Evolutionary conservation across 768 basidiomycete genomes (phyloP).

Genomic region (Lentinula sp.): DNA sequence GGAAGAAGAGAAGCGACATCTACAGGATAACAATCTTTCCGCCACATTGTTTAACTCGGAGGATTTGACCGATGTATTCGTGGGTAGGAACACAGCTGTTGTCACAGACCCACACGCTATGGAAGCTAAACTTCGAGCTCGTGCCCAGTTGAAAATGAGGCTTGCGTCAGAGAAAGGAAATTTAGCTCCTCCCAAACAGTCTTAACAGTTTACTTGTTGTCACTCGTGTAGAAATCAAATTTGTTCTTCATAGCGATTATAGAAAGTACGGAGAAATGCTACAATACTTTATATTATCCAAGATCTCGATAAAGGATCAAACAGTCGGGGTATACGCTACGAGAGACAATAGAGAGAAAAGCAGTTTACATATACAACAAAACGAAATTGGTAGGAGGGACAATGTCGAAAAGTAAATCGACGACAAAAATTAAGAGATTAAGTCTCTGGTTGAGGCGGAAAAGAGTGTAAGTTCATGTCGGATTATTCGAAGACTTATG

Average conservation of each 20-base stretch:
- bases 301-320: not conserved
- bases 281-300: not conserved
- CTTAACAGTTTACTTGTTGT: too few relatives aligned
- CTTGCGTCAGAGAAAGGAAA: slow-evolving; percentile 24
- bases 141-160: slow-evolving; percentile 26
- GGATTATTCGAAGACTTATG: not conserved
- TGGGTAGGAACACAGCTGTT: not conserved
- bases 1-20: slow-evolving; percentile 1
- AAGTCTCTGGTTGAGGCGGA: not conserved
- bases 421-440: not conserved
- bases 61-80: not conserved
- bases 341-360: not conserved
- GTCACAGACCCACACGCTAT: not conserved
- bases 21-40: not conserved
- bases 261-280: not conserved
- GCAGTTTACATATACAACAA: not conserved
- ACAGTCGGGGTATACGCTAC: not conserved
- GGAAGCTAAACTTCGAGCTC: slow-evolving; percentile 26
- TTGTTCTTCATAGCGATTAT: not conserved
- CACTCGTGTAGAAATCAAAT: not conserved
- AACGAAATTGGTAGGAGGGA: not conserved
- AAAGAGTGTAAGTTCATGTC: not conserved
- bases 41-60: not conserved
- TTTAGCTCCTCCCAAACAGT: too few relatives aligned
- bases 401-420: not conserved